A percentile compares a stretch with the other conserved stretches of the same genome.
phyloP scores from a whole-genome alignment of 2,329 filamentous ascomycete species.

The Zalaria sp. region DNA sequence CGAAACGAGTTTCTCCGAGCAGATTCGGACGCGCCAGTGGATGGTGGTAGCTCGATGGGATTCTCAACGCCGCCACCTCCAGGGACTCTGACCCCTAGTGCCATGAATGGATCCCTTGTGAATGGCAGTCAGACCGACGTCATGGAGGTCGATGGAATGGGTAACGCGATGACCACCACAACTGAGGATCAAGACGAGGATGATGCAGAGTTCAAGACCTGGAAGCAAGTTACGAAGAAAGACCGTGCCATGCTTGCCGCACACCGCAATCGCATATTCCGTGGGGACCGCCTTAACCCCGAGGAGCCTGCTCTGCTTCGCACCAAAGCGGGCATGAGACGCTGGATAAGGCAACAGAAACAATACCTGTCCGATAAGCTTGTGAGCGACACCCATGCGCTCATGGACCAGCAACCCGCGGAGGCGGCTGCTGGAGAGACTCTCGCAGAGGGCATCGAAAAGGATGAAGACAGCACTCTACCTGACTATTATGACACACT shows the following conservation, averaged over 20 bases:
- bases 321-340: constrained; percentile 76
- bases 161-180: constrained; percentile 50
- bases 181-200: constrained; percentile 72
- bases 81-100: constrained; percentile 64
- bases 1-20: constrained; percentile 40
- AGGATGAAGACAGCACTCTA: constrained; percentile 67
- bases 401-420: constrained; percentile 31
- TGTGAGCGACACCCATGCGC: constrained; percentile 29
- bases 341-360: constrained; percentile 69
- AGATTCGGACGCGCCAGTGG: constrained; percentile 61
- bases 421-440: constrained; percentile 50
- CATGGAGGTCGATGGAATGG: constrained; percentile 70
- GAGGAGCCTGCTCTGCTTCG: constrained; percentile 81
- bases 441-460: constrained; percentile 88
- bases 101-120: constrained; percentile 43
- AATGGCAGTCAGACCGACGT: constrained; percentile 64
- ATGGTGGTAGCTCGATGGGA: constrained; percentile 62
- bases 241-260: constrained; percentile 77
- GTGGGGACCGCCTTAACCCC: constrained; percentile 65
- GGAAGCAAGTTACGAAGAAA: constrained; percentile 98
- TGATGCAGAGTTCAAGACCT: constrained; percentile 83
- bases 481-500: constrained; percentile 92
- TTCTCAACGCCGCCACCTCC: constrained; percentile 65
- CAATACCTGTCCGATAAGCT: constrained; percentile 31
- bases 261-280: constrained; percentile 75